phyloP scores from a whole-genome alignment of 2,329 filamentous ascomycete genomes.

The Incumbomyces lentus region DNA sequence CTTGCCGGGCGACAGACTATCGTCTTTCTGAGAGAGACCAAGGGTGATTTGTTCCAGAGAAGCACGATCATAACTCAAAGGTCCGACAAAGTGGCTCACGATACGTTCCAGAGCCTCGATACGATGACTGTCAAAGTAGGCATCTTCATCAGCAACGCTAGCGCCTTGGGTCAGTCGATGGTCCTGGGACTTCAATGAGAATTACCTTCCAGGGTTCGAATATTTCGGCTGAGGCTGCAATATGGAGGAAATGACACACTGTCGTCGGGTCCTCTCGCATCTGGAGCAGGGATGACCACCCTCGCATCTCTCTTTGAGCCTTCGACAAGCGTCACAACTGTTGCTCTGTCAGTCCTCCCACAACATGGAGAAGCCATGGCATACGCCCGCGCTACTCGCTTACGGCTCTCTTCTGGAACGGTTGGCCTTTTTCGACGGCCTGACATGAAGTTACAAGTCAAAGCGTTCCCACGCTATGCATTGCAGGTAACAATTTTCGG shows the following conservation, averaged over 20 bases:
- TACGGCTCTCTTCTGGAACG: slow-evolving; percentile 2
- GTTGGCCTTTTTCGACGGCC: slow-evolving; percentile 3
- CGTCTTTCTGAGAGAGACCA: background rate
- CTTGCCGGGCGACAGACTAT: background rate
- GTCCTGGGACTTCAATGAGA: background rate
- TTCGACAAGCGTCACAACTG: slow-evolving; percentile 12
- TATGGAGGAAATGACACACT: slow-evolving; percentile 11
- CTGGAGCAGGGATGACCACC: slow-evolving; percentile 16
- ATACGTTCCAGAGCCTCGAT: background rate
- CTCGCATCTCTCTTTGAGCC: slow-evolving; percentile 18
- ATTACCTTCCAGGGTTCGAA: background rate
- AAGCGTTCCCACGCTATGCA: no score
- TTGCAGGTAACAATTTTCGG: no score
- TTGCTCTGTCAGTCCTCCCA: background rate
- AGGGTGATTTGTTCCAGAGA: background rate
- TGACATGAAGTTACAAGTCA: background rate
- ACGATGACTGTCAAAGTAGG: background rate
- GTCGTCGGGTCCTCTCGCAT: slow-evolving; percentile 11
- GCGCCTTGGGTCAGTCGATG: background rate
- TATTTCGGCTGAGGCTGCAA: background rate
- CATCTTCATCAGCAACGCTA: background rate
- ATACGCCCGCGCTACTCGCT: slow-evolving; percentile 2
- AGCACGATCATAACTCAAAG: background rate
- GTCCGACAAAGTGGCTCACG: slow-evolving; percentile 21
- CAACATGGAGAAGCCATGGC: background rate